Conservation (phyloP, 2,329 filamentous ascomycete genomes). For the Acrodontium crateriforme region DNA sequence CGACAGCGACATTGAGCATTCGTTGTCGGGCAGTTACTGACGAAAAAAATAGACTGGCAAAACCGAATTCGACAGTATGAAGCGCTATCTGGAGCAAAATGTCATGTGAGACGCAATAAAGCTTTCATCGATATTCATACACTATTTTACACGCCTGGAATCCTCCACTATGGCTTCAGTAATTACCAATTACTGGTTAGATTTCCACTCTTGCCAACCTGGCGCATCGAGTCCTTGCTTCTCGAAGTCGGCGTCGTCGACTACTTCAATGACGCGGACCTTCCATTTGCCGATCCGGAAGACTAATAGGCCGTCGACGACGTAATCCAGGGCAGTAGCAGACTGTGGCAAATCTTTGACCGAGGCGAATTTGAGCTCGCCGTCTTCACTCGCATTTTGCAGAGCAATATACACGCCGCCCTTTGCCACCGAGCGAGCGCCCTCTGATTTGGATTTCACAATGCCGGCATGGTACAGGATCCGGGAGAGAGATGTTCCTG, state of each 20-base stretch:
- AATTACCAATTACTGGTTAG: no score
- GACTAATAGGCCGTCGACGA: constrained; percentile 43
- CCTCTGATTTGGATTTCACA: constrained; percentile 18
- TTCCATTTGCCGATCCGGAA: constrained; percentile 47
- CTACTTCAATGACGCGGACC: constrained; percentile 41
- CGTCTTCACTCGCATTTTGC: constrained; percentile 18
- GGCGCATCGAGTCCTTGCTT: constrained; percentile 32
- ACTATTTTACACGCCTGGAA: no score
- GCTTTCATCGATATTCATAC: not conserved
- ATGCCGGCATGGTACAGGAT: constrained; percentile 21
- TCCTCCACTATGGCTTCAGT: no score
- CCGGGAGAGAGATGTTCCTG: constrained; percentile 13
- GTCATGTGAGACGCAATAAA: not conserved
- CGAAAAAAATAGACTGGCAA: constrained; percentile 27
- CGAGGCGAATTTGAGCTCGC: constrained; percentile 45
- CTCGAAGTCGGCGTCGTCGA: constrained; percentile 41
- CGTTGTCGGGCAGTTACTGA: no score
- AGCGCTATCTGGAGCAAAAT: constrained; percentile 26
- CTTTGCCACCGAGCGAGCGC: constrained; percentile 15
- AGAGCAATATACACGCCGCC: constrained; percentile 22
- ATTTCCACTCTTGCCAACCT: constrained; percentile 33
- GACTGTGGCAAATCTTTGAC: no score
- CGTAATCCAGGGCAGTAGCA: constrained; percentile 46
- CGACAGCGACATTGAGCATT: no score
- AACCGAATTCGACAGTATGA: constrained; percentile 38